Conservation (phyloP, 306 rosid genomes). For the Pueraria montana region DNA sequence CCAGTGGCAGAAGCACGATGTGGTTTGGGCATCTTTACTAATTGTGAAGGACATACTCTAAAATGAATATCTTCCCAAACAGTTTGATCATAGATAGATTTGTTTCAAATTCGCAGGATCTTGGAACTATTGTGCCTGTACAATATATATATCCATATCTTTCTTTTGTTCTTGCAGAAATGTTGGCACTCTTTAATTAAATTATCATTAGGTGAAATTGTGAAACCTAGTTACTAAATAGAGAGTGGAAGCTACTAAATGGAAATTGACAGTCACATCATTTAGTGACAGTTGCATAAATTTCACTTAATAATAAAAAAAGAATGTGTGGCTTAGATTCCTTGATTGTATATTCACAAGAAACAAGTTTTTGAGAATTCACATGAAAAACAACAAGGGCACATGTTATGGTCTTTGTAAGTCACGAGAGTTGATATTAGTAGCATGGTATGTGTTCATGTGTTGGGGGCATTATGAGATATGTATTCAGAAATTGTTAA, state of each 20-base stretch:
- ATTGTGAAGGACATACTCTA: conserved; percentile 21
- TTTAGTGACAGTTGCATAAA: not conserved
- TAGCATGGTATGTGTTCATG: not conserved
- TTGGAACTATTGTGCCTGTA: not conserved
- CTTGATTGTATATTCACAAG: conserved; percentile 1
- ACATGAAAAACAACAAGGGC: conserved; percentile 2
- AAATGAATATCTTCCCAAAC: not conserved
- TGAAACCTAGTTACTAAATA: not conserved
- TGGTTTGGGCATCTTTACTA: not conserved
- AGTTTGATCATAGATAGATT: not conserved
- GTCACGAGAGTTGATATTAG: not conserved
- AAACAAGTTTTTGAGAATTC: not conserved
- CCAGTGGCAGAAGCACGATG: not conserved
- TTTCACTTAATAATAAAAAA: not conserved
- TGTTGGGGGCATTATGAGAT: not conserved
- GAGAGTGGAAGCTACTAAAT: not conserved
- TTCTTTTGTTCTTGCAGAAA: not conserved
- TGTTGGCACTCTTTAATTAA: not conserved
- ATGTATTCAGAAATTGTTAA: conserved; percentile 1
- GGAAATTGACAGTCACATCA: not conserved
- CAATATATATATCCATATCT: not conserved
- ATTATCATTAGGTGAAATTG: not conserved
- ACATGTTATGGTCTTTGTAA: not conserved
- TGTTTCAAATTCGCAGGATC: conserved; percentile 12
- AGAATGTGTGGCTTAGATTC: not conserved